These are phyloP conservation scores for Moesziomyces antarcticus DNA, from an alignment of 1,284 basidiomycete species.

Conservation along the genomic window DNA sequence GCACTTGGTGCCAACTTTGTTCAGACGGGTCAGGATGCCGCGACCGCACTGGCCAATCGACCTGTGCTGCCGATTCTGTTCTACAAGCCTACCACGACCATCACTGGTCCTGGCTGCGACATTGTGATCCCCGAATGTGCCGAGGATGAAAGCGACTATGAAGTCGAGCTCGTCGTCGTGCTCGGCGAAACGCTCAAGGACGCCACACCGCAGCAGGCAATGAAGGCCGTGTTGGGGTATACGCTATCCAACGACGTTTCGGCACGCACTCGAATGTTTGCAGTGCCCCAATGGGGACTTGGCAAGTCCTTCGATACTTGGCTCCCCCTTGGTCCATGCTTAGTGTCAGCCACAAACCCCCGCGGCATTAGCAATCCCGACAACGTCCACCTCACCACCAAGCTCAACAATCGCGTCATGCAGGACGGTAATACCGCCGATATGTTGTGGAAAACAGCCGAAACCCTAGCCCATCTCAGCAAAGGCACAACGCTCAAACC, in stretches of 20 bases:
- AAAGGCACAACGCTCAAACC: conserved; percentile 82
- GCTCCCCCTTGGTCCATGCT: conserved; percentile 41
- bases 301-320: conserved; percentile 51
- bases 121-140: conserved; percentile 48
- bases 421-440: conserved; percentile 78
- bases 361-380: conserved; percentile 78
- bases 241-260: conserved; percentile 54
- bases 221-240: conserved; percentile 46
- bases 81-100: conserved; percentile 44
- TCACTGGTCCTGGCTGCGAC: conserved; percentile 37
- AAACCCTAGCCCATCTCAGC: conserved; percentile 46
- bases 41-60: conserved; percentile 30
- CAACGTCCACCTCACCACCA: conserved; percentile 75
- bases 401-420: conserved; percentile 76
- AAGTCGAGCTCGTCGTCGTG: conserved; percentile 57
- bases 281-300: conserved; percentile 53
- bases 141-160: conserved; percentile 49
- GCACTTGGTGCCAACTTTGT: conserved; percentile 49
- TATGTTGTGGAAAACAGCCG: conserved; percentile 60
- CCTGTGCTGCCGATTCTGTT: conserved; percentile 54
- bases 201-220: conserved; percentile 27
- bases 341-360: conserved; percentile 64
- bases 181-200: conserved; percentile 40
- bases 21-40: conserved; percentile 34
- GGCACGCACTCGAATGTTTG: conserved; percentile 53